Evolutionary conservation across 108 stramenopile genomes (phyloP).

Genomic region (Fragilaria radians): DNA sequence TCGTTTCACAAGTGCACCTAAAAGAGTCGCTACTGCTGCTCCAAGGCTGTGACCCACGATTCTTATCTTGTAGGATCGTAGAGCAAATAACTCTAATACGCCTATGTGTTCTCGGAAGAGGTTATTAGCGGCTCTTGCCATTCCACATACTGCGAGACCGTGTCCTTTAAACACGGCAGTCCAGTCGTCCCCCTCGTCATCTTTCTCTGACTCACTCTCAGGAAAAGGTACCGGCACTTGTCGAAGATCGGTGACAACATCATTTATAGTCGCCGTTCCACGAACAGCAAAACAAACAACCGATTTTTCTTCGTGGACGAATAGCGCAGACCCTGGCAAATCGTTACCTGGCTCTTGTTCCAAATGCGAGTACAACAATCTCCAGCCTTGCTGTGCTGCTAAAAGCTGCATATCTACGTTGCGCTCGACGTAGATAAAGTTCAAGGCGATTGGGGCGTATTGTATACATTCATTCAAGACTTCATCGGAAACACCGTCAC

Average conservation of each 20-base stretch:
- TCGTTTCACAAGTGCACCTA: slow-evolving; percentile 64
- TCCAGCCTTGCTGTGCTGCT: slow-evolving; percentile 86
- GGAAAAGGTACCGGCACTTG: slow-evolving; percentile 85
- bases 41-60: slow-evolving; percentile 77
- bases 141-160: slow-evolving; percentile 75
- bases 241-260: slow-evolving; percentile 95
- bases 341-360: slow-evolving; percentile 49
- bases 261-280: slow-evolving; percentile 89
- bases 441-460: slow-evolving; percentile 87
- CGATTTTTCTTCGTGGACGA: slow-evolving; percentile 63
- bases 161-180: slow-evolving; percentile 55
- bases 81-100: slow-evolving; percentile 45
- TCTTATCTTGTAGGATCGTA: slow-evolving; percentile 72
- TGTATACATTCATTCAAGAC: slow-evolving; percentile 56
- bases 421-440: slow-evolving; percentile 82
- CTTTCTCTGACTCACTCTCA: slow-evolving; percentile 27
- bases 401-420: slow-evolving; percentile 91
- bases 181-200: slow-evolving; percentile 42
- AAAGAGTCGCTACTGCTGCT: slow-evolving; percentile 82
- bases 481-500: slow-evolving; percentile 56
- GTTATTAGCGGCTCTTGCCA: slow-evolving; percentile 75
- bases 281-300: slow-evolving; percentile 76
- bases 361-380: slow-evolving; percentile 73
- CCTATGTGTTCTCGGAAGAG: slow-evolving; percentile 74
- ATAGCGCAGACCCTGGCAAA: slow-evolving; percentile 67